Percentiles rank a stretch among this genome's conserved stretches.
phyloP scores from a whole-genome alignment of 2,329 filamentous ascomycete species.

The Fusarium pseudograminearum region DNA sequence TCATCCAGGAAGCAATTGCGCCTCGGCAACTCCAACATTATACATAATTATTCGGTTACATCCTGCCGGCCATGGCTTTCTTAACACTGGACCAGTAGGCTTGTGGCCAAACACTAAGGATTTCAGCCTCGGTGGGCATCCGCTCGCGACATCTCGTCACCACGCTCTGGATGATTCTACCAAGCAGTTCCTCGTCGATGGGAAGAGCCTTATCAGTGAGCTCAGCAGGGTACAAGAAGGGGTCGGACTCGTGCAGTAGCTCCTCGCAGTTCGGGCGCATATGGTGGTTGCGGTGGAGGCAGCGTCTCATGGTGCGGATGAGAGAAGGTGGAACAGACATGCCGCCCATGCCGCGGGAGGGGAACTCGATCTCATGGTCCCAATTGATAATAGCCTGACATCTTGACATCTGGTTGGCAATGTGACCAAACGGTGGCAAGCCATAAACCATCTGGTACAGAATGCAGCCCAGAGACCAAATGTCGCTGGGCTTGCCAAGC shows the following conservation, averaged over 20 bases:
- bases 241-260: constrained; percentile 68
- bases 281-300: constrained; percentile 71
- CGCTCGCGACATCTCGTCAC: constrained; percentile 69
- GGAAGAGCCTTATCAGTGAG: constrained; percentile 66
- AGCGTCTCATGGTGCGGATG: constrained; percentile 71
- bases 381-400: constrained; percentile 90
- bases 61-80: constrained; percentile 59
- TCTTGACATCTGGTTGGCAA: constrained; percentile 85
- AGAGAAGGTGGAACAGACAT: constrained; percentile 69
- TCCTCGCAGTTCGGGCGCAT: constrained; percentile 73
- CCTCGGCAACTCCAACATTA: constrained; percentile 31
- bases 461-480: constrained; percentile 97
- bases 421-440: constrained; percentile 94
- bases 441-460: constrained; percentile 98
- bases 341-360: constrained; percentile 75
- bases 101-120: constrained; percentile 66
- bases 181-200: constrained; percentile 71
- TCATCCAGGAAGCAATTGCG: constrained; percentile 34
- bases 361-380: constrained; percentile 78
- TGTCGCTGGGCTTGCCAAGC: constrained; percentile 92
- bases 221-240: constrained; percentile 73
- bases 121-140: constrained; percentile 69
- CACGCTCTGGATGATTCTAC: constrained; percentile 72
- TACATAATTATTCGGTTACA: constrained; percentile 37
- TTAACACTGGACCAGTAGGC: constrained; percentile 72